Evolutionary conservation across 176 grass and related monocot genomes (phyloP), one percentile per base, ranked within the genome.

Genomic region (Poa pratensis): DNA sequence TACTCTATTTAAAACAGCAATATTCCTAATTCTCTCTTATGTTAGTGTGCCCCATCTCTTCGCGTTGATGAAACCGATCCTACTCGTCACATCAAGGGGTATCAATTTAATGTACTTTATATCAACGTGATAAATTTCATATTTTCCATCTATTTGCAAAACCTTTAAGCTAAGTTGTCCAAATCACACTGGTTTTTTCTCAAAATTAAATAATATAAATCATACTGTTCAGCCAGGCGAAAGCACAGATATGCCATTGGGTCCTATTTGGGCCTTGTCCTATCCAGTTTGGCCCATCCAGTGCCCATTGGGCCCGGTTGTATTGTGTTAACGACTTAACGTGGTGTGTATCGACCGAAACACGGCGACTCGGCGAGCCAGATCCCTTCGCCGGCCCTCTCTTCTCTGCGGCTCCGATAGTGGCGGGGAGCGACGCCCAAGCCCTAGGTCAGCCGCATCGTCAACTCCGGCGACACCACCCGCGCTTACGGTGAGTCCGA

Each of bases 311-410:
- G 59, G 60, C 12, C 60, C 1, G 24, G 60, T 35, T 35, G 34
- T 35, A 6, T 6, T 37, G 35, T 37, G 35, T 3, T 32, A 15
- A n/a, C n/a, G n/a, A n/a, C n/a, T 26, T 6, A 46, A 49, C 13
- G 13, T 49, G 13, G 14, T 6, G 12, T 62, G 11, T 28, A 6
- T 62, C 23, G 13, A 64, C 61, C 61, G 26, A 64, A 64, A 24
- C 26, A 64, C 61, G 61, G 61, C 61, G 61, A 64, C 24, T 15
- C 62, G 14, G 62, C 27, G 62, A 65, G 28, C 62, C 62, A 65
- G 62, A 65, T 65, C 62, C 62, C 5, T 65, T 34, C 62, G 62
- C 62, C 62, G 62, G 62, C 62, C 34, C 62, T 34, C 62, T 65
- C 28, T 32, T 65, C 62, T 61, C 27, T 28, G 62, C 4, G 62